These are phyloP conservation scores for Puccinia hordei DNA, from an alignment of 1,284 basidiomycete species.

Conservation along the genomic window DNA sequence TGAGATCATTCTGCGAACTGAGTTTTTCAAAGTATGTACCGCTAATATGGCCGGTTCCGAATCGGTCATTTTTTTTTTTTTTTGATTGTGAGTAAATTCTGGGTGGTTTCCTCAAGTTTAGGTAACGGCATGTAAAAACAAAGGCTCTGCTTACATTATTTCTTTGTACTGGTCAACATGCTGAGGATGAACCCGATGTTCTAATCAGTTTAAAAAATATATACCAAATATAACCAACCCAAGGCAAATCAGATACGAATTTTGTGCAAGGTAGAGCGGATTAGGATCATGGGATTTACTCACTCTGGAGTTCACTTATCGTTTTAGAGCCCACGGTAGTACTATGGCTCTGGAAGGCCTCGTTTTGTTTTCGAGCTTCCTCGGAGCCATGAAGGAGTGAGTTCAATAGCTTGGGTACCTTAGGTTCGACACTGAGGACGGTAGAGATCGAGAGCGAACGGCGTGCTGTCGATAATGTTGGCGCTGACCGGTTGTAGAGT, in stretches of 20 bases:
- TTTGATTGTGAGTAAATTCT: neutral
- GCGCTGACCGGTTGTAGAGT: neutral
- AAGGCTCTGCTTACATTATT: constrained; percentile 25
- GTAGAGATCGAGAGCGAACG: constrained; percentile 26
- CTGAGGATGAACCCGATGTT: constrained; percentile 44
- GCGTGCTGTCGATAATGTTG: neutral
- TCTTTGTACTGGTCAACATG: constrained; percentile 47
- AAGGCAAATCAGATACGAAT: neutral
- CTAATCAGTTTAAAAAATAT: neutral
- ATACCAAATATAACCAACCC: neutral
- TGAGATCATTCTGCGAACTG: constrained; percentile 28
- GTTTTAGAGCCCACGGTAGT: constrained; percentile 49
- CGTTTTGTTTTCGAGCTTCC: constrained; percentile 42
- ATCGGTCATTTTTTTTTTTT: too few relatives aligned
- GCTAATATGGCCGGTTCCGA: neutral
- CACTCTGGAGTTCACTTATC: constrained; percentile 43
- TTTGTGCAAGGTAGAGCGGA: neutral
- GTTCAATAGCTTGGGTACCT: constrained; percentile 33
- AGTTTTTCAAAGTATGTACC: constrained; percentile 43
- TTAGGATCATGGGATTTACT: neutral
- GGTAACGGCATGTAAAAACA: neutral
- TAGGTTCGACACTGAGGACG: constrained; percentile 11
- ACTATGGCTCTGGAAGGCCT: constrained; percentile 47
- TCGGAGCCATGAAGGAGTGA: constrained; percentile 49
- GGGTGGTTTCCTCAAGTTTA: neutral